These are phyloP conservation scores for Claviceps sp. DNA, from an alignment of 2,329 filamentous ascomycete genomes.

Conservation along the genomic window DNA sequence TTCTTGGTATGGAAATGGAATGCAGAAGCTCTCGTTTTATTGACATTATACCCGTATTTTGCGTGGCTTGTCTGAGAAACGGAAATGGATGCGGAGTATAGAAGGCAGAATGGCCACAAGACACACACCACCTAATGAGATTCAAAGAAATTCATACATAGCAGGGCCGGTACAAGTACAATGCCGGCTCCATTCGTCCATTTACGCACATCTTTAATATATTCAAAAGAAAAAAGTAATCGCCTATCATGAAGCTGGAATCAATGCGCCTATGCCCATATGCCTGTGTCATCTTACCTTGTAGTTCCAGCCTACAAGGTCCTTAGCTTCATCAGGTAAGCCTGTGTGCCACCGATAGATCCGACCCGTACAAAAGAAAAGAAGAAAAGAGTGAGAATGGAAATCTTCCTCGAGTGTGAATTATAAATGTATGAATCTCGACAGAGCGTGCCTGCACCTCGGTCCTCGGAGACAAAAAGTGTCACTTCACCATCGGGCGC, in stretches of 20 bases:
- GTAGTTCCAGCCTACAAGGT: neutral
- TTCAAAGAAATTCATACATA: neutral
- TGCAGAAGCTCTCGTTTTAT: neutral
- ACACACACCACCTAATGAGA: slow-evolving; percentile 1
- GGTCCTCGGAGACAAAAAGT: neutral
- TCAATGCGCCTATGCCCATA: neutral
- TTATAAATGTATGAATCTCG: neutral
- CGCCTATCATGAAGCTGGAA: neutral
- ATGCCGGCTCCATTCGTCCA: neutral
- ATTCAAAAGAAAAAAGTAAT: neutral
- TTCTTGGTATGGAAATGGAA: neutral
- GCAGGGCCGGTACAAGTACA: neutral
- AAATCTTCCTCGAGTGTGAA: neutral
- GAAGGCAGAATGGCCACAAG: neutral
- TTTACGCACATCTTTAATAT: neutral
- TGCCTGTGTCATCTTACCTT: neutral
- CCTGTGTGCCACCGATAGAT: no score
- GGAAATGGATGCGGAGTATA: neutral
- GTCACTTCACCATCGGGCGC: slow-evolving; percentile 33
- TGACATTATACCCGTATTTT: neutral
- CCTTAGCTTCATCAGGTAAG: neutral
- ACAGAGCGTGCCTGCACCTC: no score
- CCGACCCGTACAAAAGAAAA: neutral
- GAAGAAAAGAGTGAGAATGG: neutral
- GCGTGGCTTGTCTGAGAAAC: neutral